A percentile compares a stretch with the other conserved stretches of the same genome.
phyloP scores from a whole-genome alignment of 2,329 filamentous ascomycete genomes.

The Fusarium phyllophilum region DNA sequence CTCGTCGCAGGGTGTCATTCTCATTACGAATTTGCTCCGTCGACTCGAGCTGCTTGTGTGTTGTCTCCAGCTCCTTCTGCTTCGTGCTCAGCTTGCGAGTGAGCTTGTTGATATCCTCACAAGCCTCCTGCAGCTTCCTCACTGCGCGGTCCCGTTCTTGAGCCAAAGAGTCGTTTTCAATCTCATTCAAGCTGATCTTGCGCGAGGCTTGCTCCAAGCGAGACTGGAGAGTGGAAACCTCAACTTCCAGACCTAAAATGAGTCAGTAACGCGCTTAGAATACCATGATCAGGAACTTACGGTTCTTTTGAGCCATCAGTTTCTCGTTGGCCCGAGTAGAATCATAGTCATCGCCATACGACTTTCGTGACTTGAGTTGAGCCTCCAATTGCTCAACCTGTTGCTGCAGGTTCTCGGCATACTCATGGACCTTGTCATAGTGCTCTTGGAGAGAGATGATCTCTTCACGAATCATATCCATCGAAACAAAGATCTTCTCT shows the following conservation, averaged over 20 bases:
- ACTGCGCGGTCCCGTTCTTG: conserved; percentile 74
- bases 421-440: conserved; percentile 64
- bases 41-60: conserved; percentile 54
- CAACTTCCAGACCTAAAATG: conserved; percentile 63
- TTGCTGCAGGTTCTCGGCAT: conserved; percentile 63
- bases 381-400: conserved; percentile 62
- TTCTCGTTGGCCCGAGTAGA: conserved; percentile 58
- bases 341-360: conserved; percentile 53
- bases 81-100: conserved; percentile 55
- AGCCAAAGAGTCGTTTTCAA: conserved; percentile 69
- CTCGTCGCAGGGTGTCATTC: conserved; percentile 54
- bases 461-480: conserved; percentile 70
- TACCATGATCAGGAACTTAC: conserved; percentile 54
- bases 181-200: conserved; percentile 70
- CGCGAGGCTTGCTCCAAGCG: conserved; percentile 71
- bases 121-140: conserved; percentile 69
- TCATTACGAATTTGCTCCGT: conserved; percentile 53
- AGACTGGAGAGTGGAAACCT: conserved; percentile 68
- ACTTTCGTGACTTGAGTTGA: conserved; percentile 59
- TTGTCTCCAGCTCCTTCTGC: conserved; percentile 55
- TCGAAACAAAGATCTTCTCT: conserved; percentile 67
- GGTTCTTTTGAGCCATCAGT: conserved; percentile 62
- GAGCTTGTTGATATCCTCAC: conserved; percentile 64
- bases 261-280: conserved; percentile 1
- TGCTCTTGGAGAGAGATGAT: conserved; percentile 66